phyloP scores from a whole-genome alignment of 1,139 yeast genomes.

The Diutina neorugosa region DNA sequence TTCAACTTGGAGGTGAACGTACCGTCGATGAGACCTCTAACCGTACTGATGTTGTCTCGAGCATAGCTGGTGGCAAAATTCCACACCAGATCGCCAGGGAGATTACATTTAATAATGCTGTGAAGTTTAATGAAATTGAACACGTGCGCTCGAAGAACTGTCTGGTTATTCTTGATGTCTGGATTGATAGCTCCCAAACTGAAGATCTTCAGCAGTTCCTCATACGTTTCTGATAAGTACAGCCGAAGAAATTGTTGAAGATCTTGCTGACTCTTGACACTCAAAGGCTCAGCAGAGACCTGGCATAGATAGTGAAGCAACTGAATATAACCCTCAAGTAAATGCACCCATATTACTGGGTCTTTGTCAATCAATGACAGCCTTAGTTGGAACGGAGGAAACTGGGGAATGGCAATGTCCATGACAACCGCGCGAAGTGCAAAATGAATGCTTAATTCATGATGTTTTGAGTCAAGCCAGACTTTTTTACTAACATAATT shows the following conservation, averaged over 20 bases:
- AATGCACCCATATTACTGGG: constrained; percentile 72
- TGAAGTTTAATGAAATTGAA: constrained; percentile 37
- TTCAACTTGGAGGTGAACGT: constrained; percentile 32
- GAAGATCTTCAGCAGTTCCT: constrained; percentile 45
- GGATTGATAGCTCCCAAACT: constrained; percentile 63
- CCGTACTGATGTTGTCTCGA: constrained; percentile 28
- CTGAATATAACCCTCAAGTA: constrained; percentile 48
- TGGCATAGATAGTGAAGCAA: constrained; percentile 14
- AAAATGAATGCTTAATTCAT: not conserved
- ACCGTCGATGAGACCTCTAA: constrained; percentile 46
- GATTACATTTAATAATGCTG: constrained; percentile 42
- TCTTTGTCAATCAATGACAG: constrained; percentile 69
- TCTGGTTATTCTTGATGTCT: constrained; percentile 45
- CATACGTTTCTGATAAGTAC: constrained; percentile 47
- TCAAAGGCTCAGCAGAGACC: constrained; percentile 13
- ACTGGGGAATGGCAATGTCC: constrained; percentile 49
- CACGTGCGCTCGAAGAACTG: constrained; percentile 34
- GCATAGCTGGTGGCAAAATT: constrained; percentile 44
- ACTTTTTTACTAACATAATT: no score
- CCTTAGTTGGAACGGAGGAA: constrained; percentile 61
- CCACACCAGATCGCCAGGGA: constrained; percentile 54
- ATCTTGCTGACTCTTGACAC: constrained; percentile 46
- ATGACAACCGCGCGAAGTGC: not conserved
- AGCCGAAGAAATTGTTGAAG: constrained; percentile 42
- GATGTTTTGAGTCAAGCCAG: no score